phyloP scores from a whole-genome alignment of 23 red algal species.

The Gracilaria domingensis region DNA sequence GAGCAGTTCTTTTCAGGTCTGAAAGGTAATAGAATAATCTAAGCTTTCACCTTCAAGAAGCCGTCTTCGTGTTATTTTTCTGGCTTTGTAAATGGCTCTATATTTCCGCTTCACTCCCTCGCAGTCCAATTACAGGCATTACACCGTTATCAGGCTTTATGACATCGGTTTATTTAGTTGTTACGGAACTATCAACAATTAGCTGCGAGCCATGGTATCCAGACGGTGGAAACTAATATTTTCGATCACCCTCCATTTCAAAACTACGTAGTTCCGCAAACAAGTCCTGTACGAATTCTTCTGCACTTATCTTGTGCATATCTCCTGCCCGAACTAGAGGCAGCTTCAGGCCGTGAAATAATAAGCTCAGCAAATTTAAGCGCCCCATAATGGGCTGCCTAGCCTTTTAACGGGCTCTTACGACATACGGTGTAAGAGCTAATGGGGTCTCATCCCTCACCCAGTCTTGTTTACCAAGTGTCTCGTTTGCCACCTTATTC shows the following conservation, averaged over 20 bases:
- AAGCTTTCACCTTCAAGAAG: not conserved
- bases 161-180: not conserved
- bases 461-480: not conserved
- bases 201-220: conserved; percentile 5
- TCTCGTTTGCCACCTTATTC: not conserved
- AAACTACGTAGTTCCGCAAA: conserved; percentile 1
- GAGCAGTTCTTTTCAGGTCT: not conserved
- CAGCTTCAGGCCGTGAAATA: not conserved
- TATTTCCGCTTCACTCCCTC: conserved; percentile 20
- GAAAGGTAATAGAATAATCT: not conserved
- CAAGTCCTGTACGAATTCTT: not conserved
- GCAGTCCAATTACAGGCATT: conserved; percentile 16
- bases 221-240: conserved; percentile 4
- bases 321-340: conserved; percentile 22
- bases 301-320: not conserved
- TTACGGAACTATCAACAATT: not conserved
- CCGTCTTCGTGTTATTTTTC: not conserved
- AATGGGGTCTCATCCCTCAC: not conserved
- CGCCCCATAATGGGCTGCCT: not conserved
- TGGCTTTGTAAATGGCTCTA: not conserved
- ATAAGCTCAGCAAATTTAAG: not conserved
- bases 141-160: not conserved
- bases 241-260: conserved; percentile 4
- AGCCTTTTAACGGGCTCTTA: not conserved
- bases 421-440: not conserved